Evolutionary conservation across 2,329 filamentous ascomycete genomes (phyloP).

Genomic region (Thermomyces lanuginosus): DNA sequence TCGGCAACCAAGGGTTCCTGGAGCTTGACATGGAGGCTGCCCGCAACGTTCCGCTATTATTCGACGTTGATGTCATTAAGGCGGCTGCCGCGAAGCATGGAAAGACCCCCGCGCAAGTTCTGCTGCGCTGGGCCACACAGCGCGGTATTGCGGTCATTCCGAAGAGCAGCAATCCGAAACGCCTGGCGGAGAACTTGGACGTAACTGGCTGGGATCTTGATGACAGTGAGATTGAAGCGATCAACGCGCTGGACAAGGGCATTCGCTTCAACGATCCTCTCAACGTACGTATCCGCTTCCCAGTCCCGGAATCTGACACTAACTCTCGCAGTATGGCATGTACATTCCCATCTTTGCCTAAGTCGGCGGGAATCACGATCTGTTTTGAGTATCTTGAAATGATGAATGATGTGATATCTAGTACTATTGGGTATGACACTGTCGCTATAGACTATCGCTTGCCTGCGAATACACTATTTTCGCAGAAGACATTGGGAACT

Average conservation of each 20-base stretch:
- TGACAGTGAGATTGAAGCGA: conserved; percentile 49
- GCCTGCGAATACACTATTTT: too few species aligned
- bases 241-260: conserved; percentile 46
- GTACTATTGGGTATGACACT: too few species aligned
- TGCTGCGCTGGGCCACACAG: conserved; percentile 79
- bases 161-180: conserved; percentile 48
- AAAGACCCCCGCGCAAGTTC: conserved; percentile 62
- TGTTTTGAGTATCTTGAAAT: too few species aligned
- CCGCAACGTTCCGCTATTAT: conserved; percentile 48
- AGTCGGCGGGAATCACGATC: too few species aligned
- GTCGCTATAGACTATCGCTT: too few species aligned
- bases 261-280: conserved; percentile 64
- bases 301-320: conserved; percentile 4
- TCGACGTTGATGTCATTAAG: conserved; percentile 52
- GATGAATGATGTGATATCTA: too few species aligned
- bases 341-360: conserved; percentile 38
- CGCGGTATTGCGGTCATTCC: conserved; percentile 66
- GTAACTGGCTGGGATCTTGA: conserved; percentile 50
- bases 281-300: conserved; percentile 37
- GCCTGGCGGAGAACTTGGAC: conserved; percentile 50
- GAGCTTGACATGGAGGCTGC: conserved; percentile 60
- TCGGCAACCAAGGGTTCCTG: conserved; percentile 62
- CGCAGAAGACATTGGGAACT: too few species aligned
- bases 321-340: conserved; percentile 29
- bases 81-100: conserved; percentile 50